Percentiles rank a stretch among this genome's conserved stretches.
These are phyloP conservation scores for Fusarium setosum DNA, from an alignment of 2,329 filamentous ascomycete species.

Conservation along the genomic window DNA sequence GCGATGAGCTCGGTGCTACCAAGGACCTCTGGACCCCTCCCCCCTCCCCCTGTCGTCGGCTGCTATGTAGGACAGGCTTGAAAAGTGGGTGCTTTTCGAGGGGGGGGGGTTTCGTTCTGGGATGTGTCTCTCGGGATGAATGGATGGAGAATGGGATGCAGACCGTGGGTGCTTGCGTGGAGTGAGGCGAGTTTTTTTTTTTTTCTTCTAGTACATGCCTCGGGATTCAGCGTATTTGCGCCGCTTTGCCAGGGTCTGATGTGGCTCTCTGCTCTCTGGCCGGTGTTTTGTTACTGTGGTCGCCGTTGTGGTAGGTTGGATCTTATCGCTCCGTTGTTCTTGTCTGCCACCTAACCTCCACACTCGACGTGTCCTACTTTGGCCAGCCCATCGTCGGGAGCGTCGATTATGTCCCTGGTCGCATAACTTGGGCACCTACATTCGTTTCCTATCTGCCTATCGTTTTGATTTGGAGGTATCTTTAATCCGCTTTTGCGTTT, in stretches of 20 bases:
- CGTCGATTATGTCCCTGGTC: neutral
- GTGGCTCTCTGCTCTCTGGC: no score
- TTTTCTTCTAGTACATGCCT: neutral
- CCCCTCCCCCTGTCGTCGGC: no score
- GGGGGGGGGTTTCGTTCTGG: neutral
- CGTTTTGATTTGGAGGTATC: neutral
- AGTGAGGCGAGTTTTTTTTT: conserved; percentile 7
- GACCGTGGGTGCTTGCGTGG: conserved; percentile 2
- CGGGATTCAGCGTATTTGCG: neutral
- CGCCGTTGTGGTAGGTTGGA: neutral
- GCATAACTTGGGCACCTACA: neutral
- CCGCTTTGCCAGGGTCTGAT: neutral
- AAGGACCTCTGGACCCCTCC: neutral
- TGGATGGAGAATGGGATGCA: no score
- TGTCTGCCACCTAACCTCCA: neutral
- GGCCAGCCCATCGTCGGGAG: neutral
- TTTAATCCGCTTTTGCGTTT: neutral
- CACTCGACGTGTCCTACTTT: neutral
- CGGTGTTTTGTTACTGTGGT: neutral
- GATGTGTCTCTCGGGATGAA: no score
- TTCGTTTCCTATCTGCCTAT: neutral
- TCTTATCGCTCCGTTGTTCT: neutral
- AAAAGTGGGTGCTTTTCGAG: neutral
- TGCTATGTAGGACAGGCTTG: neutral
- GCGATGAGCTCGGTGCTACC: no score